These are phyloP conservation scores for Xylaria sp. DNA, from an alignment of 2,329 filamentous ascomycete species.

Conservation along the genomic window DNA sequence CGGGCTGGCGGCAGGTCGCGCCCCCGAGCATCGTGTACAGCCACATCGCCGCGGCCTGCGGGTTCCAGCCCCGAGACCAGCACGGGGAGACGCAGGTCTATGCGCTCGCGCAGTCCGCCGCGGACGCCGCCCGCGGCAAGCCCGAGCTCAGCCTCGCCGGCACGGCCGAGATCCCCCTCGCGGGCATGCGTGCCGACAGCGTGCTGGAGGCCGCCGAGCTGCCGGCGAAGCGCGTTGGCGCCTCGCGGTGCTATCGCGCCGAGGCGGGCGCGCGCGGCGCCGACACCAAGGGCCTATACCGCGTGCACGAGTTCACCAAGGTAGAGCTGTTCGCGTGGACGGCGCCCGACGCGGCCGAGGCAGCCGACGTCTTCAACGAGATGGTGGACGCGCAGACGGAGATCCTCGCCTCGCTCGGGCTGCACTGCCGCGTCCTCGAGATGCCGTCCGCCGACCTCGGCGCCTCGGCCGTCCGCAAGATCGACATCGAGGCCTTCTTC, in stretches of 20 bases:
- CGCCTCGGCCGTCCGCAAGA: conserved; percentile 83
- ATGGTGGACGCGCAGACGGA: conserved; percentile 87
- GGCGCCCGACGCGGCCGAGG: conserved; percentile 55
- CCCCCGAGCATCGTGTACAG: conserved; percentile 91
- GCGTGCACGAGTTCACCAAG: conserved; percentile 98
- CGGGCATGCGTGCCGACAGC: conserved; percentile 82
- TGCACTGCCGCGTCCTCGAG: conserved; percentile 87
- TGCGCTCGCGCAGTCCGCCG: conserved; percentile 68
- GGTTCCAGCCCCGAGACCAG: conserved; percentile 91
- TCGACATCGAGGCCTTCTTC: conserved; percentile 94
- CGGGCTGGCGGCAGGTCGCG: conserved; percentile 78
- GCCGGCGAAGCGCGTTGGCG: conserved; percentile 79
- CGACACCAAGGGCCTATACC: conserved; percentile 92
- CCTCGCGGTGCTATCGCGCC: conserved; percentile 92
- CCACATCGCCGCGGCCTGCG: conserved; percentile 88
- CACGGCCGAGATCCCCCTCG: conserved; percentile 93
- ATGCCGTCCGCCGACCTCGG: conserved; percentile 92
- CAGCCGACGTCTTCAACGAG: conserved; percentile 74
- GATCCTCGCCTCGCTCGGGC: conserved; percentile 75
- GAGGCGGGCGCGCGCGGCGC: conserved; percentile 90
- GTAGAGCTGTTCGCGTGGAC: conserved; percentile 98
- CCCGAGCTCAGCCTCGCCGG: conserved; percentile 79
- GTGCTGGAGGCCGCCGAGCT: conserved; percentile 69
- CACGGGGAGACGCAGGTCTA: conserved; percentile 94
- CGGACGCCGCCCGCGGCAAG: conserved; percentile 65